Percentiles rank a stretch among this genome's conserved stretches.
These are phyloP conservation scores for Pyropia yezoensis DNA, from an alignment of 23 red algal species.

Conservation along the genomic window DNA sequence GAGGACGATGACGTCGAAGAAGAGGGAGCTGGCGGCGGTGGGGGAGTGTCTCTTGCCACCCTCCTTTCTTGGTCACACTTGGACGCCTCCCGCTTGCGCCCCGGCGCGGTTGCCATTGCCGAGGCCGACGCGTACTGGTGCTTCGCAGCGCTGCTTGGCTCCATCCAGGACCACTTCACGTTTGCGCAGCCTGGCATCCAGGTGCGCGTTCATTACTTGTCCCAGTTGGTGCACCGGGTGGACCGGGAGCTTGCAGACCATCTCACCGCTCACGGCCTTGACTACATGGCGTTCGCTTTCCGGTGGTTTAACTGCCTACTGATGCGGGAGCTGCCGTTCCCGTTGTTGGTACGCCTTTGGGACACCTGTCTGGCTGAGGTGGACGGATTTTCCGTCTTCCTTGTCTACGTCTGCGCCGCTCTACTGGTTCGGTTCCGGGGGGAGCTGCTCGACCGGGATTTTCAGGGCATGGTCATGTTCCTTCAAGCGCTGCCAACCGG, in stretches of 20 bases:
- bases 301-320: slow-evolving; percentile 92
- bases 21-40: background rate
- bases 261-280: slow-evolving; percentile 25
- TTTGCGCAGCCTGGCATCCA: slow-evolving; percentile 89
- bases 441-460: slow-evolving; percentile 44
- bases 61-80: too few species aligned
- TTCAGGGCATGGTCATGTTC: slow-evolving; percentile 73
- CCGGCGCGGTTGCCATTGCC: slow-evolving; percentile 15
- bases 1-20: background rate
- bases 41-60: too few species aligned
- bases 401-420: slow-evolving; percentile 80
- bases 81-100: too few species aligned
- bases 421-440: slow-evolving; percentile 50
- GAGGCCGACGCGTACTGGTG: slow-evolving; percentile 96
- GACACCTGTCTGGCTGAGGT: slow-evolving; percentile 66
- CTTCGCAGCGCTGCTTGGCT: slow-evolving; percentile 40
- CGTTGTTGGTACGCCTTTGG: slow-evolving; percentile 72
- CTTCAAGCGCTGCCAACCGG: slow-evolving; percentile 77
- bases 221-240: slow-evolving; percentile 43
- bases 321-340: slow-evolving; percentile 86
- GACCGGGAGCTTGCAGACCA: slow-evolving; percentile 40
- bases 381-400: slow-evolving; percentile 62
- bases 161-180: slow-evolving; percentile 78
- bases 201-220: slow-evolving; percentile 38
- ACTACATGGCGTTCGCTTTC: slow-evolving; percentile 85